Evolutionary conservation across 2,329 filamentous ascomycete species (phyloP), one percentile per base, ranked within the genome.

Genomic region (Exophiala oligosperma): DNA sequence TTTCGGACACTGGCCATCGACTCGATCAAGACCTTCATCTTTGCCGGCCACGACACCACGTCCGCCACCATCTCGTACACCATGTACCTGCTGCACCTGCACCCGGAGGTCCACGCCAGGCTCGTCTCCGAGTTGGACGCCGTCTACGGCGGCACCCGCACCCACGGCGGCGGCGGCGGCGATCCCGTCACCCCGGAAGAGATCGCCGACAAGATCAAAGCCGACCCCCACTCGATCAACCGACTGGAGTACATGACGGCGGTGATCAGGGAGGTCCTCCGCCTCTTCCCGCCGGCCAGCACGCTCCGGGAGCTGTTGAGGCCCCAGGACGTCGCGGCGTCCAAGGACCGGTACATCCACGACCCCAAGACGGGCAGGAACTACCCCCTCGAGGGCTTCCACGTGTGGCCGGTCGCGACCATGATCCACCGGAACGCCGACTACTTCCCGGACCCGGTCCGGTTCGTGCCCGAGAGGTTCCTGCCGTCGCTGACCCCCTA

Each of bases 221-320:
- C 72, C 1, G 70, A 80, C 26, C 76, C 79, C 0, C 67, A 74
- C 26, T 71, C 79, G 2, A 72, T 85, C 50, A 82, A 80, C 67
- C 71, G 76, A 43, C 72, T 85, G 24, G 73, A 76, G 0, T 84
- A 82, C 66, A 82, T 81, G 2, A 70, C 70, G 4, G 81, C 80
- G 26, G 74, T 82, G 6, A 74, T 83, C 60, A 81, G 81, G 57
- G 83, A 85, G 68, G 74, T 76, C 0, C 71, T 85, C 2, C 75
- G 82, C 4, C 65, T 84, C 35, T 80, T 77, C 64, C 79, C 80
- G 0, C 76, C 81, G 50, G 64, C 61, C 26, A 57, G 54, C 24
- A 59, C 60, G 38, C 60, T 64, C 44, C 64, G 67, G 32, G 54
- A 46, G 14, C 44, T 60, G 21, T 24, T 56, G 40, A n/a, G 54